phyloP scores from a whole-genome alignment of 345 rosid genomes.

The Sonneratia alba region DNA sequence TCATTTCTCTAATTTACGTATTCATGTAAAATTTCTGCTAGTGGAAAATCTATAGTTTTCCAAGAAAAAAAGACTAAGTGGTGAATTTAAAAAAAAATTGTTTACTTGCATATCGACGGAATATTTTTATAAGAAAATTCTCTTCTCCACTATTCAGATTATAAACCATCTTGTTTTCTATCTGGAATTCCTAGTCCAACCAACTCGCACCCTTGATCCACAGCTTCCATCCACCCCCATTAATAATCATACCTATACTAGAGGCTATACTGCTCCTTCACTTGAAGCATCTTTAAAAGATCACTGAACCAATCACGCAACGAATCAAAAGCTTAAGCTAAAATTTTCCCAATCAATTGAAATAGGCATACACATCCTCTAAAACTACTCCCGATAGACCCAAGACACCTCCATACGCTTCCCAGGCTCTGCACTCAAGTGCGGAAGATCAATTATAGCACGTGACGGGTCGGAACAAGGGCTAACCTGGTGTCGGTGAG shows the following conservation, averaged over 20 bases:
- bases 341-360: neutral
- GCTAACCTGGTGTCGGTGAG: slow-evolving; percentile 51
- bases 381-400: neutral
- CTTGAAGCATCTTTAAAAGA: neutral
- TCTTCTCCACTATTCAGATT: too few species aligned
- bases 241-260: neutral
- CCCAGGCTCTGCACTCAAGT: neutral
- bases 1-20: neutral
- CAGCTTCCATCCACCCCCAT: neutral
- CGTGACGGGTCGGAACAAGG: neutral
- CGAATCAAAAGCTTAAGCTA: neutral
- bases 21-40: neutral
- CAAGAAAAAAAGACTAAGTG: neutral
- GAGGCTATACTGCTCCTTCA: neutral
- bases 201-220: neutral
- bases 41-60: too few species aligned
- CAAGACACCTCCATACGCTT: neutral
- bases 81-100: neutral
- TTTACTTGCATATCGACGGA: neutral
- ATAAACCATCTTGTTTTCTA: neutral
- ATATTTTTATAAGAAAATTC: too few species aligned
- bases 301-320: neutral
- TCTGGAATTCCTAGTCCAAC: neutral
- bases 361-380: neutral
- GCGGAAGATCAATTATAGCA: neutral